Base-by-base conservation (phyloP, 2,329 filamentous ascomycete genomes). In the Trichoderma sp. region DNA sequence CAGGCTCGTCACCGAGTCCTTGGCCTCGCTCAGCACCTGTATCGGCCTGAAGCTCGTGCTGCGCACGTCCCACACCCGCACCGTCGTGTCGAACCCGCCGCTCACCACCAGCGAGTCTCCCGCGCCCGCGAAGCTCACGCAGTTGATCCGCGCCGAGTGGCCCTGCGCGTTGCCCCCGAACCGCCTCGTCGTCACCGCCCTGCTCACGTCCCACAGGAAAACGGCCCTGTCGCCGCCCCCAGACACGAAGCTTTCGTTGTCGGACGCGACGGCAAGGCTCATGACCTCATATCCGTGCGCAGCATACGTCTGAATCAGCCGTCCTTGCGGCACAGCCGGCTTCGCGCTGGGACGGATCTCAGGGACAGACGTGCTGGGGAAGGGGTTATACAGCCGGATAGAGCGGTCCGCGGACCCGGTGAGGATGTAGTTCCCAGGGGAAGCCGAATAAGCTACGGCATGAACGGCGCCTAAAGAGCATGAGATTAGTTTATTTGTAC, bases 211-310 rank as follows among this genome's bases (percentile, higher is more conserved):
- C 95, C 95, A 98, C 5, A 97, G 84, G 76, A 97, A 97, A 0
- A 97, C 93, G 70, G 87, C 85, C 73, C 94, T 92, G 81, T 99
- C 95, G 68, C 95, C 95, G 72, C 95, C 95, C 1, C 88, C 87
- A n/a, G 90, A 94, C 10, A 89, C 90, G 78, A 99, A 97, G 52
- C 88, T 88, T 71, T 92, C 87, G 79, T 99, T 99, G 80, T 93
- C 90, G 27, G 82, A 76, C 8, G 87, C 82, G 59, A 97, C 90
- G 63, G 87, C 84, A 45, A 99, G 84, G 72, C 92, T 91, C 69
- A 97, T 89, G 8, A 99, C 91, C 73, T 94, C 91, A 82, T 99
- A 97, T 72, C 93, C 94, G 80, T 99, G 95, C 2, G 92, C 92
- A 39, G 89, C 83, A 81, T 97, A 99, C 39, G 89, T 92, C 80